phyloP scores from a whole-genome alignment of 805 yeast genomes.

The Candida boleticola region DNA sequence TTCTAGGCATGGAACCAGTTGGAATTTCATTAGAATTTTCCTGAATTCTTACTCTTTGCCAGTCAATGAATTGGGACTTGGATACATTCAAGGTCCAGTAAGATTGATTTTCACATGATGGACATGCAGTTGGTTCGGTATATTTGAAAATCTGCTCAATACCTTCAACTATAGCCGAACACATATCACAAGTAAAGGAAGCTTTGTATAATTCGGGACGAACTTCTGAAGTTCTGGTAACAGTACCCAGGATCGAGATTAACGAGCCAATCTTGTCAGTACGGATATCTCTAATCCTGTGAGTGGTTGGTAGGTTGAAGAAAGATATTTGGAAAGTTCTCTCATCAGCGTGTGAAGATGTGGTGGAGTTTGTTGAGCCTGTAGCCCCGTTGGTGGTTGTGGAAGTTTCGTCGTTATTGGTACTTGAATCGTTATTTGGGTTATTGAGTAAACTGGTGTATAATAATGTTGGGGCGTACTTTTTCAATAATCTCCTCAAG shows the following conservation, averaged over 20 bases:
- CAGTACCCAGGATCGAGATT: constrained; percentile 87
- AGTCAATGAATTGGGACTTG: constrained; percentile 86
- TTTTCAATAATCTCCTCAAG: constrained; percentile 66
- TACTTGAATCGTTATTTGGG: constrained; percentile 19
- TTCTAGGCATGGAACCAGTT: constrained; percentile 98
- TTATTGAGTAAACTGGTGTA: constrained; percentile 43
- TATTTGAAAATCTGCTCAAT: constrained; percentile 91
- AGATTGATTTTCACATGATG: constrained; percentile 82
- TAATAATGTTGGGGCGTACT: constrained; percentile 67
- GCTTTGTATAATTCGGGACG: constrained; percentile 90
- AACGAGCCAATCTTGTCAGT: constrained; percentile 86
- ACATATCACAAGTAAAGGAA: constrained; percentile 83
- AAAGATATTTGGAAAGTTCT: constrained; percentile 87
- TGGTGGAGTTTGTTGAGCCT: constrained; percentile 36
- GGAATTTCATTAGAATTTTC: constrained; percentile 97
- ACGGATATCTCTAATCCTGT: constrained; percentile 85
- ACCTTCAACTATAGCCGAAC: constrained; percentile 80
- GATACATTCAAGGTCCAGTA: constrained; percentile 81
- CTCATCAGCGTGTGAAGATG: constrained; percentile 53
- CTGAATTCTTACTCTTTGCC: constrained; percentile 95
- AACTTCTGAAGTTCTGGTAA: constrained; percentile 93
- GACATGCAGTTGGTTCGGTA: constrained; percentile 94
- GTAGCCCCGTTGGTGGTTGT: constrained; percentile 17
- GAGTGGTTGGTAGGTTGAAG: constrained; percentile 76
- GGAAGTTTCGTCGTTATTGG: not conserved